Evolutionary conservation across 2,329 filamentous ascomycete genomes (phyloP), one percentile per base, ranked within the genome.

Genomic region (Simplicillium sp.): DNA sequence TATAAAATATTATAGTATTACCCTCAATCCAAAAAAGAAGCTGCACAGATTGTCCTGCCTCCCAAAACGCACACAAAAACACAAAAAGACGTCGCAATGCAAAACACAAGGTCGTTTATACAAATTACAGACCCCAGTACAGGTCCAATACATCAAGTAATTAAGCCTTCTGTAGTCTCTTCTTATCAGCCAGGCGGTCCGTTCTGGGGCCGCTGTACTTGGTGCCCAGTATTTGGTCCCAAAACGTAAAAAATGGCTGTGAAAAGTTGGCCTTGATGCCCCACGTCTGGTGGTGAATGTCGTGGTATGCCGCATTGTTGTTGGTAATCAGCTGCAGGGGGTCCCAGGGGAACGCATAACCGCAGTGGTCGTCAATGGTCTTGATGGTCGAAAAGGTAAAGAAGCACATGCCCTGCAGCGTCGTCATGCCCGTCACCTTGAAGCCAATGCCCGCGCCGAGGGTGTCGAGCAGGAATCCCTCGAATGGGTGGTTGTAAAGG

Each of bases 251-350:
- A 67, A 89, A 94, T 3, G 87, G 87, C 62, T 94, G 87, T 5
- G 82, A 84, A 61, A 87, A 94, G 65, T 94, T 94, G 48, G 83
- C 85, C 75, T 97, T 98, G 73, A 98, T 95, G 43, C 92, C 92
- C 89, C 90, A 97, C 63, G 86, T 94, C 65, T 98, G 92, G 66
- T 98, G 92, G 64, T 98, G 92, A 44, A 98, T 90, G 57, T 98
- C 92, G 58, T 98, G 92, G 63, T 97, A 98, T 29, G 82, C 83
- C 18, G 92, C 90, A 52, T 97, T 96, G 71, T 98, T 97, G 59
- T 84, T 84, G 35, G 89, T 94, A 46, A 97, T 73, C 57, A 84
- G 81, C 70, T 96, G 89, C 40, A 97, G 70, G 2, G 90, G 90
- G 60, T 98, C 92, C 79, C 84, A 97, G 2, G 92, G 92, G 46